Base-by-base conservation (phyloP, 1,139 yeast genomes). In the Pichiaceae sp. region DNA sequence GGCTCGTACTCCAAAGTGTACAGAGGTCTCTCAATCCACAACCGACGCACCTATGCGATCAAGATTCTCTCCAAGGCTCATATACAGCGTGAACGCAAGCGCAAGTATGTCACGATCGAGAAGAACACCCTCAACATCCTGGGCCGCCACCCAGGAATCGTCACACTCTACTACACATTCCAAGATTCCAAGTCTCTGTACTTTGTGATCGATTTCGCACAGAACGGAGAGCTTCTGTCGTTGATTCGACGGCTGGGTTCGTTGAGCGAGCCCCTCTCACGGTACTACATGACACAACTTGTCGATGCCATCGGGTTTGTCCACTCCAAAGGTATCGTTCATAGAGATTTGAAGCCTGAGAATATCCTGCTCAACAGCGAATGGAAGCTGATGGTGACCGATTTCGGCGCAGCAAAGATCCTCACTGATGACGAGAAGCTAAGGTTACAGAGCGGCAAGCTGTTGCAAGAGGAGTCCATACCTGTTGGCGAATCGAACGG, bases 1-100 rank as follows among this genome's bases (percentile, higher is more conserved):
- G 99, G 99, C 1, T 86, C 96, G 1, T 93, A 91, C 54, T 89
- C 97, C 3, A 87, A 95, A 5, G 97, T 91, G 4, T 83, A 82
- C 36, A 77, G 83, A 37, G 98, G 95, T 1, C 70, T 83, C 2
- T 96, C 91, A 48, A 69, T 78, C 32, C 78, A 77, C 42, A 78
- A 83, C n/a, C 61, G 70, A 36, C 72, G 73, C 40, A 77, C 80
- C 39, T 91, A 83, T 55, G 99, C 99, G 4, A 79, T 93, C 43
- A 93, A 93, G 59, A 79, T 91, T 5, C 72, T 94, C 32, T 94
- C 93, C 47, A 93, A 93, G 60, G 72, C 87, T 31, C 98, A 93
- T 60, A 93, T 91, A 42, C 91, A 91, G 49, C 82, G 85, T 57
- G 99, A 91, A 60, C 84, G 84, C 56, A 91, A 91, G 58, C 93